phyloP scores from a whole-genome alignment of 768 basidiomycete species.

The Trametes maxima region DNA sequence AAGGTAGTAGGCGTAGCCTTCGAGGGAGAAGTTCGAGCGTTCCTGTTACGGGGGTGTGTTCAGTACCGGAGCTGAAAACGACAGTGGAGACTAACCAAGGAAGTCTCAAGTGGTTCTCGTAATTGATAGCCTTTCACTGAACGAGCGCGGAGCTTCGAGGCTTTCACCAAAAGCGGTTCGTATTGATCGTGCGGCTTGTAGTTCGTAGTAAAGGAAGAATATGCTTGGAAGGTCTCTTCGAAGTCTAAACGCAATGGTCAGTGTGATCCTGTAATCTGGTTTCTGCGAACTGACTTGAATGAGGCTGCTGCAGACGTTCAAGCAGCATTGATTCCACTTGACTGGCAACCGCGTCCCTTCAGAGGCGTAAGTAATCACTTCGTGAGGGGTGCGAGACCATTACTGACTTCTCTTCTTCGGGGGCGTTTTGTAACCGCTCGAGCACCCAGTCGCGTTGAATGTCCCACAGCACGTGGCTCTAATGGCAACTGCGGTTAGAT shows the following conservation, averaged over 20 bases:
- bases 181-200: slow-evolving; percentile 76
- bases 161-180: slow-evolving; percentile 71
- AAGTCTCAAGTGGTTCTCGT: slow-evolving; percentile 62
- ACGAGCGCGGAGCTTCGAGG: slow-evolving; percentile 69
- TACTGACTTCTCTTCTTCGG: slow-evolving; percentile 49
- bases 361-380: background rate
- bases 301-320: slow-evolving; percentile 73
- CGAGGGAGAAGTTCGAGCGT: slow-evolving; percentile 45
- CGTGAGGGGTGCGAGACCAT: background rate
- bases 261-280: background rate
- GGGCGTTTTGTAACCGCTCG: slow-evolving; percentile 54
- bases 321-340: slow-evolving; percentile 61
- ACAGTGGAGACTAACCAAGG: slow-evolving; percentile 48
- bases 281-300: slow-evolving; percentile 55
- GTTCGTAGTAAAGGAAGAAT: slow-evolving; percentile 87
- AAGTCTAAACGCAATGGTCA: slow-evolving; percentile 49
- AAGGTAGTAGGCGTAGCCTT: slow-evolving; percentile 65
- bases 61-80: background rate
- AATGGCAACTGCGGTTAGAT: slow-evolving; percentile 4
- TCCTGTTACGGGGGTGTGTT: slow-evolving; percentile 29
- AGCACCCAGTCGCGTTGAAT: slow-evolving; percentile 74
- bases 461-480: slow-evolving; percentile 79
- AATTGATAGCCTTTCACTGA: slow-evolving; percentile 63
- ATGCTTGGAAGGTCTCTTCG: slow-evolving; percentile 81
- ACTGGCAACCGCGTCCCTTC: slow-evolving; percentile 48